phyloP scores from a whole-genome alignment of 140 eudicot genomes.

The Anethum foeniculum region DNA sequence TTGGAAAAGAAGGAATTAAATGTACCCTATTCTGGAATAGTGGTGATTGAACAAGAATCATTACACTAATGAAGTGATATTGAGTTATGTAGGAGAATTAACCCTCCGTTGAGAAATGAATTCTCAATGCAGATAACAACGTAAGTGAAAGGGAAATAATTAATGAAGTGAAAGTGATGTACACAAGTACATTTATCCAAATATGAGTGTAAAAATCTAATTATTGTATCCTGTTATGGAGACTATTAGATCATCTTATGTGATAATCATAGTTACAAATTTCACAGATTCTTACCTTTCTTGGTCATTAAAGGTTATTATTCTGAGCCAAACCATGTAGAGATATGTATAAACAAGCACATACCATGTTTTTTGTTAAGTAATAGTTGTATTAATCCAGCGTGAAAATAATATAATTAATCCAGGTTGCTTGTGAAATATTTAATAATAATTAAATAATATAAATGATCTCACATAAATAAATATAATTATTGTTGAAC shows the following conservation, averaged over 20 bases:
- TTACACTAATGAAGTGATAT: not conserved
- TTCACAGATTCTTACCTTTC: not conserved
- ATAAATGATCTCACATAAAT: not conserved
- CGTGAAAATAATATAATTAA: not conserved
- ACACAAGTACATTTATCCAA: not conserved
- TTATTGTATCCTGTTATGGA: not conserved
- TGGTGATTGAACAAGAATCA: not conserved
- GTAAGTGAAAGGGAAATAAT: not conserved
- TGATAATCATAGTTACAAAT: not conserved
- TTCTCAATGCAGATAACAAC: not conserved
- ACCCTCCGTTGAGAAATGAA: not conserved
- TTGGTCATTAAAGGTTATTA: not conserved
- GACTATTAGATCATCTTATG: not conserved
- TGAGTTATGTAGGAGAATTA: not conserved
- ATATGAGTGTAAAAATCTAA: not conserved
- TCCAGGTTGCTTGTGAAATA: not conserved
- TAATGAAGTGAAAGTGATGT: not conserved
- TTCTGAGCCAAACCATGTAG: not conserved
- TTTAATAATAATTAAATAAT: too few relatives aligned
- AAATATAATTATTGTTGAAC: too few relatives aligned
- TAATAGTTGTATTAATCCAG: not conserved
- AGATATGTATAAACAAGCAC: not conserved
- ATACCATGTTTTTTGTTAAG: not conserved
- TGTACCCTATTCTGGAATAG: not conserved
- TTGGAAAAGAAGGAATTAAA: not conserved